Conservation (phyloP, 2,329 filamentous ascomycete species). For the Monosporascus sp. region DNA sequence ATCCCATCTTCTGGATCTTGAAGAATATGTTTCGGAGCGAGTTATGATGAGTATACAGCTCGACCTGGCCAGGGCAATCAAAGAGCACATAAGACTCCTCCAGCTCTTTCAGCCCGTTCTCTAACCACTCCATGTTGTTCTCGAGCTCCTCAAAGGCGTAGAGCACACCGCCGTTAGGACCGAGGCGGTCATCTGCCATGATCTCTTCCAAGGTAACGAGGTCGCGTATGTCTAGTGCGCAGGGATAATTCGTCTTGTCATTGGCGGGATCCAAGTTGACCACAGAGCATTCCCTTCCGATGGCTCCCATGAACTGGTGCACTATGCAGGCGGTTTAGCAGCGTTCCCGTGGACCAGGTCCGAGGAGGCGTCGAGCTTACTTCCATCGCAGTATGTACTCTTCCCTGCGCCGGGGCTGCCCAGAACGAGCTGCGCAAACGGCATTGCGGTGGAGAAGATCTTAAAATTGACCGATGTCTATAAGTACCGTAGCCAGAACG, state of each 20-base stretch:
- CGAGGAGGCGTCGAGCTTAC: slow-evolving; percentile 36
- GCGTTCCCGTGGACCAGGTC: not conserved
- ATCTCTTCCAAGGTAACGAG: slow-evolving; percentile 89
- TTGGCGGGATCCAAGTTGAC: slow-evolving; percentile 98
- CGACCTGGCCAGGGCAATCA: slow-evolving; percentile 94
- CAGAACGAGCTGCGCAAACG: slow-evolving; percentile 73
- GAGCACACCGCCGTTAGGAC: slow-evolving; percentile 86
- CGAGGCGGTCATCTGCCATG: slow-evolving; percentile 85
- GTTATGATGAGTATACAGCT: slow-evolving; percentile 92
- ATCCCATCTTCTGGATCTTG: slow-evolving; percentile 82
- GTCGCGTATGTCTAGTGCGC: slow-evolving; percentile 83
- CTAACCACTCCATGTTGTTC: slow-evolving; percentile 88
- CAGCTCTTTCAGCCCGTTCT: slow-evolving; percentile 71
- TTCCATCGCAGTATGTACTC: slow-evolving; percentile 97
- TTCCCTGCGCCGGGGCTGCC: slow-evolving; percentile 95
- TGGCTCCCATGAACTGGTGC: slow-evolving; percentile 96
- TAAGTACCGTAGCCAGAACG: too few species aligned
- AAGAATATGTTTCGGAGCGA: slow-evolving; percentile 90
- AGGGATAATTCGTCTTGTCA: slow-evolving; percentile 83
- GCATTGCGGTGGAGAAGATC: slow-evolving; percentile 37
- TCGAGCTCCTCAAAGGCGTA: slow-evolving; percentile 96
- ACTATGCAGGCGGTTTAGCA: slow-evolving; percentile 40
- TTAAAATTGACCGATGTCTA: too few species aligned
- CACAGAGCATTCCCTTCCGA: slow-evolving; percentile 88
- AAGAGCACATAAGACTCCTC: slow-evolving; percentile 91